Evolutionary conservation across 2,329 filamentous ascomycete genomes (phyloP).

Genomic region (Xylaria sp.): DNA sequence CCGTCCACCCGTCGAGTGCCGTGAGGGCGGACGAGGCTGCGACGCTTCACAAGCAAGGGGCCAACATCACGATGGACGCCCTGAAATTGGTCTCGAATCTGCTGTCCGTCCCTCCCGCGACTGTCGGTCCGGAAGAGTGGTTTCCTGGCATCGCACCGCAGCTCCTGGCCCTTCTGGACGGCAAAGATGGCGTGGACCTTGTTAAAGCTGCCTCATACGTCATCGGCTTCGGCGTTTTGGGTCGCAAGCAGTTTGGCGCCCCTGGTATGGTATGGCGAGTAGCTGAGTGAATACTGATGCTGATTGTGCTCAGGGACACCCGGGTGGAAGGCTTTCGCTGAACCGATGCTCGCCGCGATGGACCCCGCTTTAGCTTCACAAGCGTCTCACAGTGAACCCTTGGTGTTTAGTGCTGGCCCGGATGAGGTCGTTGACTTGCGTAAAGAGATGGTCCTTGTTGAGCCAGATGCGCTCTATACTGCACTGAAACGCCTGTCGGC

Average conservation of each 20-base stretch:
- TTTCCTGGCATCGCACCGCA: constrained; percentile 64
- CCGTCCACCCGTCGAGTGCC: constrained; percentile 62
- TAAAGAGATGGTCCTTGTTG: constrained; percentile 48
- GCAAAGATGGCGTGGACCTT: constrained; percentile 58
- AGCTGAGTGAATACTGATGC: constrained; percentile 12
- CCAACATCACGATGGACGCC: constrained; percentile 69
- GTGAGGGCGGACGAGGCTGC: constrained; percentile 44
- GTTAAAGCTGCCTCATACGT: constrained; percentile 63
- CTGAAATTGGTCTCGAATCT: constrained; percentile 65
- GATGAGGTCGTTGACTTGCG: constrained; percentile 51
- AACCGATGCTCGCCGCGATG: constrained; percentile 58
- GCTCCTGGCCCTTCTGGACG: constrained; percentile 64
- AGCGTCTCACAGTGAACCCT: constrained; percentile 20
- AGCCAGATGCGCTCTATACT: constrained; percentile 48
- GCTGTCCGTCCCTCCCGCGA: constrained; percentile 60
- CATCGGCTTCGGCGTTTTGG: constrained; percentile 68
- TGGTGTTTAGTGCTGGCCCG: constrained; percentile 33
- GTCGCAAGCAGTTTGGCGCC: constrained; percentile 64
- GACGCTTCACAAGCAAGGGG: constrained; percentile 56
- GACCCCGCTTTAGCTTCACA: constrained; percentile 44
- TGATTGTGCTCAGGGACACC: constrained; percentile 46
- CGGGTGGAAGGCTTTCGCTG: constrained; percentile 66
- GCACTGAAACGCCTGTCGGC: constrained; percentile 59
- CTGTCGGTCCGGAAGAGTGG: constrained; percentile 59
- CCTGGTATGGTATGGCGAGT: constrained; percentile 50